A percentile compares a stretch with the other conserved stretches of the same genome.
Conservation (phyloP, 352 stramenopile genomes). For the Phytopythium helicoides region DNA sequence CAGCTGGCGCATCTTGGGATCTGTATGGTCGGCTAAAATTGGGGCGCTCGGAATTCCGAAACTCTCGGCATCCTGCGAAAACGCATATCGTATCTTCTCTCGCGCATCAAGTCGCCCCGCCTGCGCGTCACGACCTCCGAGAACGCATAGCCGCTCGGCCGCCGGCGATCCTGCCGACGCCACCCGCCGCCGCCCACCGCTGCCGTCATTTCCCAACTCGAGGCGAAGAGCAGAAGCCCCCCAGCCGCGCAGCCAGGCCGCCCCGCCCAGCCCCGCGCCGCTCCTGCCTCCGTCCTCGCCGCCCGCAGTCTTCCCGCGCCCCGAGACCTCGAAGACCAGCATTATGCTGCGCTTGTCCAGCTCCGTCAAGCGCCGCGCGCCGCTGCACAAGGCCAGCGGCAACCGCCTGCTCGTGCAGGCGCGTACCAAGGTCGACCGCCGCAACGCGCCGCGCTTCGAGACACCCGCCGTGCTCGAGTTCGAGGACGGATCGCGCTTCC, state of each 20-base stretch:
- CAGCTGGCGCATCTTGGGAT: too few species aligned
- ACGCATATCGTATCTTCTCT: too few species aligned
- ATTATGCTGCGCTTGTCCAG: slow-evolving; percentile 66
- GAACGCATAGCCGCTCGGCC: too few species aligned
- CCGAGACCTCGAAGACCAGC: neutral
- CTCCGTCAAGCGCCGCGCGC: slow-evolving; percentile 59
- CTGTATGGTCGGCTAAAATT: too few species aligned
- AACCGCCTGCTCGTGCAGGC: slow-evolving; percentile 53
- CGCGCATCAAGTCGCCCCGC: too few species aligned
- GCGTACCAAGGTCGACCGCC: slow-evolving; percentile 71
- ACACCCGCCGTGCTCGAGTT: slow-evolving; percentile 54
- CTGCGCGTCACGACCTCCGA: too few species aligned
- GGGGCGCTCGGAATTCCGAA: too few species aligned
- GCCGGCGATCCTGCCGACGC: slow-evolving; percentile 7
- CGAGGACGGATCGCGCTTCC: neutral
- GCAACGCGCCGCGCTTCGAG: slow-evolving; percentile 76
- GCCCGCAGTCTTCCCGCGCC: slow-evolving; percentile 2
- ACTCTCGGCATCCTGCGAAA: too few species aligned
- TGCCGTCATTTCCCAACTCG: slow-evolving; percentile 43
- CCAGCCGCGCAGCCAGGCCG: neutral
- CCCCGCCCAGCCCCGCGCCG: neutral
- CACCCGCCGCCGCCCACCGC: neutral
- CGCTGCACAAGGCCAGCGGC: slow-evolving; percentile 67
- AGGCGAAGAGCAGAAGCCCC: slow-evolving; percentile 29
- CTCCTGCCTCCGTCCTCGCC: neutral